Percentiles rank a stretch among this genome's conserved stretches.
Conservation (phyloP, 345 rosid species). For the Lumnitzera littorea region DNA sequence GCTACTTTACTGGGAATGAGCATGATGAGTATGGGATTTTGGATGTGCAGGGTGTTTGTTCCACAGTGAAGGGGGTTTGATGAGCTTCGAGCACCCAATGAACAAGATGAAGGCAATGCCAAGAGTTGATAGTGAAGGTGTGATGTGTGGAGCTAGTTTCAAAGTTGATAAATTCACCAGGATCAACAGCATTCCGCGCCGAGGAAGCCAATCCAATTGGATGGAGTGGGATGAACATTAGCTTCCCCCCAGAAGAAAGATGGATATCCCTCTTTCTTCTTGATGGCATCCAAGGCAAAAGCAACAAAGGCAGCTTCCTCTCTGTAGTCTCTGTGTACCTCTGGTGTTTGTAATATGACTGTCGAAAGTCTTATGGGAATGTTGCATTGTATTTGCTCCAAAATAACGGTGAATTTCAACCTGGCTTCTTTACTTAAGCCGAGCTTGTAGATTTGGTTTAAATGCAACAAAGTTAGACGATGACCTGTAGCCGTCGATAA, state of each 20-base stretch:
- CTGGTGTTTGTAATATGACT: no score
- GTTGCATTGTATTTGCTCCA: no score
- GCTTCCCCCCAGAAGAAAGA: not conserved
- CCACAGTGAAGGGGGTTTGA: slow-evolving; percentile 66
- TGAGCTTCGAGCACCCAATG: slow-evolving; percentile 87
- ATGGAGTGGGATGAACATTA: slow-evolving; percentile 38
- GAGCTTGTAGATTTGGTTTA: no score
- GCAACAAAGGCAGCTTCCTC: no score
- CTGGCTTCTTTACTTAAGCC: no score
- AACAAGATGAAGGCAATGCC: slow-evolving; percentile 79
- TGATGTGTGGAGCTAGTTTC: slow-evolving; percentile 75
- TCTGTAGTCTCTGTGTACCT: no score
- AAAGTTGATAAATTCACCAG: slow-evolving; percentile 68
- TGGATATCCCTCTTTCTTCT: not conserved
- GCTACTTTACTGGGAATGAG: not conserved
- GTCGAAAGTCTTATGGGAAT: no score
- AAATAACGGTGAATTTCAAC: no score
- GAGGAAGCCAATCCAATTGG: slow-evolving; percentile 89
- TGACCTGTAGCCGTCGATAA: no score
- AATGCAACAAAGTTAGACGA: no score
- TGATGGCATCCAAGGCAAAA: no score
- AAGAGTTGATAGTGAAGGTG: slow-evolving; percentile 87
- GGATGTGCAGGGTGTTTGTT: slow-evolving; percentile 63
- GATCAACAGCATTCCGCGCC: slow-evolving; percentile 59
- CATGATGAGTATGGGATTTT: not conserved